Conservation (phyloP, 1,139 yeast species). For the Candida tropicalis region DNA sequence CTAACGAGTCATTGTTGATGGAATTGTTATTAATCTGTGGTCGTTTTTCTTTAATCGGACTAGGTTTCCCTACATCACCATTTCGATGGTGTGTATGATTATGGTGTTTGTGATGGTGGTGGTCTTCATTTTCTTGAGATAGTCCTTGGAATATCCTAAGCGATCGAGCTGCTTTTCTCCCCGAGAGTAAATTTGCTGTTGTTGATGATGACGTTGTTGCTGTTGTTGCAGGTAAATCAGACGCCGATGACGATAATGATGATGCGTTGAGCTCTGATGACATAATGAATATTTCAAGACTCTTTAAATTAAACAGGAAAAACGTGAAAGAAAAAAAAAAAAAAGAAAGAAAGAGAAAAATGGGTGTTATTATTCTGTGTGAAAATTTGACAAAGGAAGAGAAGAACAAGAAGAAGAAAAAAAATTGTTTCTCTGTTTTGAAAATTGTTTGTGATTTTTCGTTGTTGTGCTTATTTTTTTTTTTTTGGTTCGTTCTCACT, state of each 20-base stretch:
- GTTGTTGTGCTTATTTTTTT: too few species aligned
- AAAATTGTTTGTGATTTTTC: too few species aligned
- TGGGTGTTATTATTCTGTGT: not conserved
- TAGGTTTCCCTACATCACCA: slow-evolving; percentile 7
- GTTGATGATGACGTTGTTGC: not conserved
- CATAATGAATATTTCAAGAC: not conserved
- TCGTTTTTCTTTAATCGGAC: slow-evolving; percentile 7
- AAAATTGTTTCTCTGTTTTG: too few species aligned
- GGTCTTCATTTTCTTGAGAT: slow-evolving; percentile 11
- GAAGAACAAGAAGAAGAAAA: not conserved
- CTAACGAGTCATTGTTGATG: slow-evolving; percentile 5
- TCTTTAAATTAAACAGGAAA: not conserved
- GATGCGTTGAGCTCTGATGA: slow-evolving; percentile 1
- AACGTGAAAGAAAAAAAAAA: not conserved
- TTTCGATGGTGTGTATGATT: not conserved
- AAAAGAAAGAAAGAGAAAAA: not conserved
- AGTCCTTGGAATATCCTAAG: slow-evolving; percentile 36
- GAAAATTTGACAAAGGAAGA: too few species aligned
- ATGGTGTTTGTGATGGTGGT: not conserved
- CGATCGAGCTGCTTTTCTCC: slow-evolving; percentile 44
- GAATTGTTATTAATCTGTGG: slow-evolving; percentile 9
- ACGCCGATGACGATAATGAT: not conserved
- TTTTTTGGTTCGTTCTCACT: too few species aligned
- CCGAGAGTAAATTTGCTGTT: slow-evolving; percentile 17
- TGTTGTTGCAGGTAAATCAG: not conserved